These are phyloP conservation scores for Malania oleifera DNA, from an alignment of 164 flowering plant species.

Conservation along the genomic window DNA sequence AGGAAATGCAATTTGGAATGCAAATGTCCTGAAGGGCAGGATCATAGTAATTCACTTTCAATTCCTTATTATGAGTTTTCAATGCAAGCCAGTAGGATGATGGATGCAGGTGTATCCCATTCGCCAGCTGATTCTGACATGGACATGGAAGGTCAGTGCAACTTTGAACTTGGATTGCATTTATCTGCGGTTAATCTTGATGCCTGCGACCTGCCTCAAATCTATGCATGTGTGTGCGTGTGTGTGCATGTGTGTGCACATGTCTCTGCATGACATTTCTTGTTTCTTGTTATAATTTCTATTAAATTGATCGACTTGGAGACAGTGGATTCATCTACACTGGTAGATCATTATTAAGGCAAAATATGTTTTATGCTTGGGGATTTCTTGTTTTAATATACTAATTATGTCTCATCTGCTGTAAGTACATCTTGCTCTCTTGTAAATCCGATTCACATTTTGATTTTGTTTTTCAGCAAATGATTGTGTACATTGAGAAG, in stretches of 20 bases:
- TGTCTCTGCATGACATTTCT: too few relatives aligned
- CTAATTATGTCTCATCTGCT: not conserved
- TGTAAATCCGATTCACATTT: not conserved
- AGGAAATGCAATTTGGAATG: conserved; percentile 25
- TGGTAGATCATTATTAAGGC: too few relatives aligned
- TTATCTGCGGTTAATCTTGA: not conserved
- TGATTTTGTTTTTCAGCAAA: too few relatives aligned
- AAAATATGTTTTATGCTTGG: too few relatives aligned
- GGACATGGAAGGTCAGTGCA: conserved; percentile 85
- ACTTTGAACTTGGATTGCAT: not conserved
- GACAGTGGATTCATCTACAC: not conserved
- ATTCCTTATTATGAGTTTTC: conserved; percentile 20
- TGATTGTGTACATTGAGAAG: too few relatives aligned
- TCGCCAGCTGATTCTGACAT: conserved; percentile 75
- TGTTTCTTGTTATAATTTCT: too few relatives aligned
- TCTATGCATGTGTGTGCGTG: too few relatives aligned
- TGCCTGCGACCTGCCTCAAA: too few relatives aligned
- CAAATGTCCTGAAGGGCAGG: conserved; percentile 9
- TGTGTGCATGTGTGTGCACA: too few relatives aligned
- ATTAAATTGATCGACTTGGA: not conserved
- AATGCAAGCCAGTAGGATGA: conserved; percentile 7
- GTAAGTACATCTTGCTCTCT: not conserved
- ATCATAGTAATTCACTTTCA: conserved; percentile 9
- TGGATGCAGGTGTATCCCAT: conserved; percentile 19
- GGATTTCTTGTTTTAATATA: too few relatives aligned